Evolutionary conservation across 441 rosid species (phyloP).

Genomic region (Isatis lusitanica): DNA sequence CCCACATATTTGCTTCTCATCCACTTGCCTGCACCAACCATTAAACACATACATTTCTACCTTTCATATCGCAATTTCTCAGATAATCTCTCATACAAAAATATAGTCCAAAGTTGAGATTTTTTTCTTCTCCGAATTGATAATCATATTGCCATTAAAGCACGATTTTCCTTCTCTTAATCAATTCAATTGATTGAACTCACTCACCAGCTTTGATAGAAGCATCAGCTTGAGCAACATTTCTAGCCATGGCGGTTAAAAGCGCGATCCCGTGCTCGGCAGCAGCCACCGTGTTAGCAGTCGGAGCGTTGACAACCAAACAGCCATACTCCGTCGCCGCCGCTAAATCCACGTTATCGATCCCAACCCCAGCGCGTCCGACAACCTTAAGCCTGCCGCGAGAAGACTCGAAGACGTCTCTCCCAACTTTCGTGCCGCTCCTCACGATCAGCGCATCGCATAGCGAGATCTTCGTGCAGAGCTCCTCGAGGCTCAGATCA

Average conservation of each 20-base stretch:
- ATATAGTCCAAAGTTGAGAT: too few species aligned
- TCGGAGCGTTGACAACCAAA: constrained; percentile 67
- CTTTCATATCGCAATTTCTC: neutral
- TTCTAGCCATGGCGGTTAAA: constrained; percentile 58
- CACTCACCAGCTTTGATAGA: constrained; percentile 63
- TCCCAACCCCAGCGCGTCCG: constrained; percentile 73
- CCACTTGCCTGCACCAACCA: constrained; percentile 54
- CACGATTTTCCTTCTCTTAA: neutral
- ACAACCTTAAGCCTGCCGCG: constrained; percentile 66
- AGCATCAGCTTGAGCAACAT: constrained; percentile 65
- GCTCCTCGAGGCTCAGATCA: constrained; percentile 56
- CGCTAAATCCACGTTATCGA: constrained; percentile 64
- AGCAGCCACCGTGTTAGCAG: constrained; percentile 71
- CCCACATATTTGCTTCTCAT: constrained; percentile 59
- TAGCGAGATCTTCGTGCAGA: constrained; percentile 55
- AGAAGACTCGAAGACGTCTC: constrained; percentile 64
- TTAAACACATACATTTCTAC: constrained; percentile 15
- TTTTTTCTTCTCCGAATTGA: too few species aligned
- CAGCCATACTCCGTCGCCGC: constrained; percentile 75
- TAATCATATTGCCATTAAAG: too few species aligned
- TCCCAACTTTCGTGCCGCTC: constrained; percentile 67
- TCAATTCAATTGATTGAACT: neutral
- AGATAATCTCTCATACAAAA: too few species aligned
- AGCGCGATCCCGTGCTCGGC: constrained; percentile 70
- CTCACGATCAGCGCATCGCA: constrained; percentile 69